Percentiles rank a stretch among this genome's conserved stretches.
phyloP scores from a whole-genome alignment of 306 rosid species.

The Prunus fruticosa region DNA sequence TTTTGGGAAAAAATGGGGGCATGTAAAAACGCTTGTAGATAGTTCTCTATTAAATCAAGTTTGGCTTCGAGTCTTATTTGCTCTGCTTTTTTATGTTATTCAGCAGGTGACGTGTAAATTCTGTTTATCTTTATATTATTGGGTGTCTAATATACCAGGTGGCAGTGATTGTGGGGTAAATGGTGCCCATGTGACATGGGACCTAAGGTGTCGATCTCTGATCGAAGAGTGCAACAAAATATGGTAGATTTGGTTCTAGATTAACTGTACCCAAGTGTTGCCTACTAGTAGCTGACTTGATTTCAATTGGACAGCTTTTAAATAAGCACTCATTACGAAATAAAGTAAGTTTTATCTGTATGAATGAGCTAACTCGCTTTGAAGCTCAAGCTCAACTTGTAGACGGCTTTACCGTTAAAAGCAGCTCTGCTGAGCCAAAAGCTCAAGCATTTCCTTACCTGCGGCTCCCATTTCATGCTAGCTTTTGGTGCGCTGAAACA shows the following conservation, averaged over 20 bases:
- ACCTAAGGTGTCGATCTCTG: not conserved
- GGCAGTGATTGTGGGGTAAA: conserved; percentile 4
- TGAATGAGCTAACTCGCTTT: too few species aligned
- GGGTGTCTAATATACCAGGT: conserved; percentile 4
- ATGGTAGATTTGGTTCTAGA: not conserved
- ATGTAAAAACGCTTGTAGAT: conserved; percentile 26
- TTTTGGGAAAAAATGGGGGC: not conserved
- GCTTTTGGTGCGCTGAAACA: too few species aligned
- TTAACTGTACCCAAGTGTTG: not conserved
- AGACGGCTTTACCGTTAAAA: not conserved
- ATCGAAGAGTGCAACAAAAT: conserved; percentile 1
- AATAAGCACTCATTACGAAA: not conserved
- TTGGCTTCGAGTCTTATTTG: conserved; percentile 12
- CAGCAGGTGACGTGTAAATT: conserved; percentile 26
- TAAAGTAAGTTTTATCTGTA: not conserved
- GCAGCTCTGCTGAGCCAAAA: not conserved
- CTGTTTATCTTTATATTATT: not conserved
- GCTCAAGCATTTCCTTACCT: too few species aligned
- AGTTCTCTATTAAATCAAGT: not conserved
- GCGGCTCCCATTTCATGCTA: too few species aligned
- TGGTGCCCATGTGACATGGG: conserved; percentile 14
- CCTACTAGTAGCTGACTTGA: not conserved
- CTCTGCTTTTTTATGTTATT: not conserved
- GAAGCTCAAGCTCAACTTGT: not conserved
- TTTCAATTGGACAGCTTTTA: not conserved